Conservation (phyloP, 768 basidiomycete genomes). For the Lentinula boryana region DNA sequence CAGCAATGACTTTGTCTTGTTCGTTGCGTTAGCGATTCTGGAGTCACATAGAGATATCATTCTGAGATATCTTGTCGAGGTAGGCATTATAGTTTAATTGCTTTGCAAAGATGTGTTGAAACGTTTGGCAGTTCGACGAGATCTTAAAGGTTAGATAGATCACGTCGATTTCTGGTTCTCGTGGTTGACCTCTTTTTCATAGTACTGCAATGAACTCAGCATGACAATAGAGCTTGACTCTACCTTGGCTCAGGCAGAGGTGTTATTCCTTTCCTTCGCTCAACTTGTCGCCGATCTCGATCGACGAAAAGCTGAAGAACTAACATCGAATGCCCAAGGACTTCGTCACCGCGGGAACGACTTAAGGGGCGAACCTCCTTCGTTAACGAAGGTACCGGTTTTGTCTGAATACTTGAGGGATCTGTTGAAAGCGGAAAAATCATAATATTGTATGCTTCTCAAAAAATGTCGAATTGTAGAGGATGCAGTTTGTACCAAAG, state of each 20-base stretch:
- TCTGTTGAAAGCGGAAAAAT: slow-evolving; percentile 44
- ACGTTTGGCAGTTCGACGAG: slow-evolving; percentile 61
- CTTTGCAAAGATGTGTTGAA: too few relatives aligned
- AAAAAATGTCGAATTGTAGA: too few relatives aligned
- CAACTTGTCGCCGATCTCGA: slow-evolving; percentile 88
- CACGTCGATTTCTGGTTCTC: neutral
- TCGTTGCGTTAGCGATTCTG: slow-evolving; percentile 88
- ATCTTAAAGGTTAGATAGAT: slow-evolving; percentile 53
- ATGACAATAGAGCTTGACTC: slow-evolving; percentile 97
- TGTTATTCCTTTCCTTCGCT: slow-evolving; percentile 88
- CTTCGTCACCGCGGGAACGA: slow-evolving; percentile 25
- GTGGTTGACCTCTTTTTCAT: slow-evolving; percentile 7
- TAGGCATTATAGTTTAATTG: slow-evolving; percentile 25
- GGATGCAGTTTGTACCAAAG: neutral
- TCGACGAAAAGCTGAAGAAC: slow-evolving; percentile 61
- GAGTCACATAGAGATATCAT: slow-evolving; percentile 96
- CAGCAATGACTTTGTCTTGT: slow-evolving; percentile 83
- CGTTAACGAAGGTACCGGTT: slow-evolving; percentile 34
- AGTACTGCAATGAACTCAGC: slow-evolving; percentile 93
- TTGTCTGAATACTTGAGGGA: slow-evolving; percentile 62
- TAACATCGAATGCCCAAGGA: slow-evolving; percentile 15
- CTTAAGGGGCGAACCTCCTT: neutral
- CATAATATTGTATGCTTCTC: neutral
- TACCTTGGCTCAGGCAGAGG: slow-evolving; percentile 94
- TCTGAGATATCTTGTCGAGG: slow-evolving; percentile 91